Evolutionary conservation across 2,329 filamentous ascomycete genomes (phyloP).

Genomic region (Geosmithia morbida): DNA sequence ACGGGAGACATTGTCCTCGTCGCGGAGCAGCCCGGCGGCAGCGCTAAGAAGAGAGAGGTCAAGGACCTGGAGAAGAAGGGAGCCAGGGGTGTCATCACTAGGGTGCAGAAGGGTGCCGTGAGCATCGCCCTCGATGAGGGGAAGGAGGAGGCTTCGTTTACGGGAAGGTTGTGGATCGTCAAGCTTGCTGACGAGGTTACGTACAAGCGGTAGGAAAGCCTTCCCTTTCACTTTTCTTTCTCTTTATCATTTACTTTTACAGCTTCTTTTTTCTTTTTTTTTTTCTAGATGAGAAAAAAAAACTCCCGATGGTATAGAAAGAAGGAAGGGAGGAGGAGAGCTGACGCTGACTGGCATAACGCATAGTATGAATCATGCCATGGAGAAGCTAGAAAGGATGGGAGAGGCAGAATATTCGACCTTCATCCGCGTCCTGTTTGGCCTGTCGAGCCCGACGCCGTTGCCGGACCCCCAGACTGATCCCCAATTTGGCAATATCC

Average conservation of each 20-base stretch:
- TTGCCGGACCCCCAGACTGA: constrained; percentile 24
- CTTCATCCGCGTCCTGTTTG: constrained; percentile 50
- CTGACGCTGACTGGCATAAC: not conserved
- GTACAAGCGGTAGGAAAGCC: constrained; percentile 39
- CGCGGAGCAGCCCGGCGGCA: constrained; percentile 59
- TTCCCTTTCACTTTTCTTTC: too few species aligned
- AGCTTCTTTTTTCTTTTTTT: constrained; percentile 6
- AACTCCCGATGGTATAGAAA: too few species aligned
- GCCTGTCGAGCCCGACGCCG: constrained; percentile 35
- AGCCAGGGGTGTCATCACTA: constrained; percentile 55
- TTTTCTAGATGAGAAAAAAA: too few species aligned
- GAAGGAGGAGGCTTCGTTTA: constrained; percentile 26
- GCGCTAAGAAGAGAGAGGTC: constrained; percentile 58
- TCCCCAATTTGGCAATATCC: constrained; percentile 28
- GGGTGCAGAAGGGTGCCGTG: constrained; percentile 41
- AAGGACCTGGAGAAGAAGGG: constrained; percentile 56
- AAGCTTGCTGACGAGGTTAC: constrained; percentile 58
- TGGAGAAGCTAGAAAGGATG: constrained; percentile 46
- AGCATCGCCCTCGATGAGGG: constrained; percentile 58
- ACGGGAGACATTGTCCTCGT: constrained; percentile 67
- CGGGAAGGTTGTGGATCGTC: constrained; percentile 45
- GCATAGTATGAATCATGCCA: constrained; percentile 45
- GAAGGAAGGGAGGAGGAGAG: not conserved
- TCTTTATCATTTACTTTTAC: too few species aligned
- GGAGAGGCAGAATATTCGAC: constrained; percentile 39